Base-by-base conservation (phyloP, 768 basidiomycete species). In the Lactifluus rugatus region DNA sequence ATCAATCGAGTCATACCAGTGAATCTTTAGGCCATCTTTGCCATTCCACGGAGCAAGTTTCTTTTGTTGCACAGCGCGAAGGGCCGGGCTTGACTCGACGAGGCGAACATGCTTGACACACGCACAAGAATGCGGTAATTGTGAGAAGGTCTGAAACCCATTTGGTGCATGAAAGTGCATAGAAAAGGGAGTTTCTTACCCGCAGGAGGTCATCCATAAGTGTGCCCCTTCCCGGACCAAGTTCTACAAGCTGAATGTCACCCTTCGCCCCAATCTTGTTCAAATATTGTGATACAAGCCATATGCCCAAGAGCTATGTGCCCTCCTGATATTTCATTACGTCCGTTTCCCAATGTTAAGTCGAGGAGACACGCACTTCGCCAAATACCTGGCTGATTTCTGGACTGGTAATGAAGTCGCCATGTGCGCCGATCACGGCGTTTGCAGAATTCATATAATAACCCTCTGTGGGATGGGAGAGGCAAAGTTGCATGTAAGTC, bases 311-410 rank as follows among this genome's bases (percentile, higher is more conserved):
- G 5, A 97, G 77, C 94, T 97, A 75, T 51, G 57, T 58, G 51
- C 14, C 31, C 67, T 66, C 48, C 60, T 60, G 63, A 55, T 61
- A 61, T 72, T 68, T 80, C 71, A 71, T 78, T 72, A 75, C 70
- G 74, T 66, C 57, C 44, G 48, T 61, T 52, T 62, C 41, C 44
- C 60, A 26, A 23, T 48, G 14, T 23, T n/a, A 45, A 26, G 31
- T 3, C 45, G 25, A 57, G 36, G 10, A 41, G 45, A 16, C 21
- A 70, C 81, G 62, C 68, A 93, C 95, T 83, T 99, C 95, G 58
- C 96, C 96, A 69, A 98, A 98, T 0, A 90, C 82, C 69, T 97
- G 93, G 65, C 83, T 89, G 53, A 99, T 97, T 70, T 99, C 96
- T 2, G 95, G 96, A 65, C 89, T 93, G 11, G 96, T 99, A 21